Conservation (phyloP, 257 asterid genomes). For the Solanum commersonii region DNA sequence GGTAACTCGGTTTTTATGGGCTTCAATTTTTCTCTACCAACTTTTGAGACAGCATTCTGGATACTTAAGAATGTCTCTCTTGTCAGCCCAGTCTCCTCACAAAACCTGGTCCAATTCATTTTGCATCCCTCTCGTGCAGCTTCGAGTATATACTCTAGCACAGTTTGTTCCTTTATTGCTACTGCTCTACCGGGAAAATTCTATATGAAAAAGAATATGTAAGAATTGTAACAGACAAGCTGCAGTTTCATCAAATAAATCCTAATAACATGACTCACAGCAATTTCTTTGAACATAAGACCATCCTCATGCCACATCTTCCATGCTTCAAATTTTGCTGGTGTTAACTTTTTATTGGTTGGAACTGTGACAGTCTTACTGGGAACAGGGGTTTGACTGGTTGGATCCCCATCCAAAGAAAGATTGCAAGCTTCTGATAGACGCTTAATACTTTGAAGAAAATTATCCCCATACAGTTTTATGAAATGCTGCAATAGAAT, state of each 20-base stretch:
- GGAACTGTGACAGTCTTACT: constrained; percentile 19
- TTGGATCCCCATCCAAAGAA: constrained; percentile 50
- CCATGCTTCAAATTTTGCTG: constrained; percentile 89
- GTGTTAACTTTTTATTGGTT: constrained; percentile 30
- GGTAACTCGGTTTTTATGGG: constrained; percentile 83
- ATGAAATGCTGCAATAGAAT: constrained; percentile 54
- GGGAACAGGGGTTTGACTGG: constrained; percentile 26
- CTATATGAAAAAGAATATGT: constrained; percentile 19
- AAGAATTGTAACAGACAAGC: neutral
- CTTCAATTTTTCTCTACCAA: constrained; percentile 72
- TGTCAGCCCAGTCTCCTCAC: constrained; percentile 54
- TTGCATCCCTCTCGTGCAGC: constrained; percentile 67
- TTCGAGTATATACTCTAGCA: constrained; percentile 59
- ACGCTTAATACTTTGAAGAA: constrained; percentile 42
- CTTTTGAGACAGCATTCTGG: constrained; percentile 42
- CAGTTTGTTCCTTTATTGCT: constrained; percentile 77
- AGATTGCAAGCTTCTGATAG: constrained; percentile 48
- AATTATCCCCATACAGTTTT: constrained; percentile 58
- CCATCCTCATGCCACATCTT: constrained; percentile 90
- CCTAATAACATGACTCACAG: constrained; percentile 42
- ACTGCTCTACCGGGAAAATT: constrained; percentile 73
- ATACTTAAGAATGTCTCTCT: constrained; percentile 33
- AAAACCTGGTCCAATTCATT: constrained; percentile 68
- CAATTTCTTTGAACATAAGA: constrained; percentile 44
- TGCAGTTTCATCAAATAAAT: neutral